Base-by-base conservation (phyloP, 495 filamentous ascomycete species). In the Pyrenula aspistea region DNA sequence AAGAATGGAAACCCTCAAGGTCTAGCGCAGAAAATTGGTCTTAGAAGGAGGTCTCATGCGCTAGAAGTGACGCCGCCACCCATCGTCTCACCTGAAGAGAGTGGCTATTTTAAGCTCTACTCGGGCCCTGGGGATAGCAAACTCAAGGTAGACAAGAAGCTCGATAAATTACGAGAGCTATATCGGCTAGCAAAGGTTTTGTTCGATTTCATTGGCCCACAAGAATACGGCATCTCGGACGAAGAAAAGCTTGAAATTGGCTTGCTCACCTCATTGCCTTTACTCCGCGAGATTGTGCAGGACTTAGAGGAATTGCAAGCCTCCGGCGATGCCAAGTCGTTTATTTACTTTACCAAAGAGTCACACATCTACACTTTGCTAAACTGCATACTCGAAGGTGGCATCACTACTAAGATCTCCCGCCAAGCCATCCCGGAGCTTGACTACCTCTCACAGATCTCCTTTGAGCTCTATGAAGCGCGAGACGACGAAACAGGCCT, bases 291-390 rank as follows among this genome's bases (percentile, higher is more conserved):
- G 70, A 95, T 98, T 65, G 93, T 98, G 10, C 83, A 86, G 62
- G 90, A 97, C 65, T 77, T 98, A n/a, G 93, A 98, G 72, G 90
- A 96, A 67, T 88, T 97, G 61, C 93, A 97, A 70, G 92, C 93
- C 2, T 91, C 87, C 0, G 81, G 88, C 53, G 87, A 91, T 65
- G 91, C 90, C 20, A 96, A 96, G 64, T 91, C 86, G 2, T 96
- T 96, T 74, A 85, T 97, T 73, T 98, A 98, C 71, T 98, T 98
- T 67, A 98, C 93, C 24, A 98, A 98, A 66, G 93, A 98, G 73
- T 93, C 88, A 2, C 93, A 98, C 62, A 96, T 98, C 61, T 98
- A 98, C 72, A 97, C 93, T 19, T 79, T 98, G 25, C 79, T 98
- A 51, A 98, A 98, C 70, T 97, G 94, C 68, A 96, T 98, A 59